Base-by-base conservation (phyloP, 805 yeast genomes). In the Suhomyces vadensis region DNA sequence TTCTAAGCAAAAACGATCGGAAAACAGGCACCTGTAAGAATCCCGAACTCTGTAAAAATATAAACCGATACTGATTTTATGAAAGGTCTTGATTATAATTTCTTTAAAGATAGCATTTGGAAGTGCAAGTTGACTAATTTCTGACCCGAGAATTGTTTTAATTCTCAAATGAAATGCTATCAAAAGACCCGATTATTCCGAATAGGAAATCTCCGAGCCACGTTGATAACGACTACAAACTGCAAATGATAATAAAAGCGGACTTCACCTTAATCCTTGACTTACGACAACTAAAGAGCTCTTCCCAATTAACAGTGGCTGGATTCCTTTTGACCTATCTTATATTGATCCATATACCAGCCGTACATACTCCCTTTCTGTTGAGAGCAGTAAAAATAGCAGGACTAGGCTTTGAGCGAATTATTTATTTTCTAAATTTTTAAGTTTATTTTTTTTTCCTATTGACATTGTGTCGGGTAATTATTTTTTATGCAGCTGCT, bases 401-500 rank as follows among this genome's bases (percentile, higher is more conserved):
- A 29, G 33, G 33, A 29, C 19, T 9, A 29, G 33, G 33, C 33
- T 29, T 29, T 29, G 33, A 13, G 31, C 19, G 5, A 29, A 29
- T 29, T 29, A 29, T 29, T n/a, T 29, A 14, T 10, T 16, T 16
- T 27, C 16, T 29, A 6, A 14, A 14, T n/a, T n/a, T n/a, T 29
- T 29, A 8, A 29, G 33, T 10, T 16, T 29, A 14, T 16, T 29
- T 29, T 29, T 29, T 29, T 29, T 29, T 17, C 9, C 9, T 23
- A 9, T 6, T 6, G 10, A 20, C 14, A 7, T 29, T 29, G 33
- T 29, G 16, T 29, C 33, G 33, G 33, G 33, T 29, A 29, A 29
- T 13, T 24, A 37, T 37, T 37, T 37, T 37, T 25, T 24, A 37
- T 16, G 40, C 31, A 25, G 31, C 14, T 14, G 31, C n/a, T 11